Base-by-base conservation (phyloP, 2,329 filamentous ascomycete species). In the Verticillium longisporum region DNA sequence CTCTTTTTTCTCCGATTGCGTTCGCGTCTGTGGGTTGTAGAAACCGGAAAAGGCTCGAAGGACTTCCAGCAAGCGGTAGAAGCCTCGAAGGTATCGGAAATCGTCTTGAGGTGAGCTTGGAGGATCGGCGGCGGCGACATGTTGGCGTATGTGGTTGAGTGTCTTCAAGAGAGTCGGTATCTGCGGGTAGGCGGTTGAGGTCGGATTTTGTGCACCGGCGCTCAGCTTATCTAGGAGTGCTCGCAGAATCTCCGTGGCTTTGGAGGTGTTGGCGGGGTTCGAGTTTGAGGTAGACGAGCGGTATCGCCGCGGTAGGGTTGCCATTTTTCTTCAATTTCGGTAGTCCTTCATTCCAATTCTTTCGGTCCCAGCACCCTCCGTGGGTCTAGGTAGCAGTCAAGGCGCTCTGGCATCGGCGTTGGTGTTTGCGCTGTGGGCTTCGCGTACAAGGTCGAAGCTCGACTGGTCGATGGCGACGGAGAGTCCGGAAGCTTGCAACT, bases 61-160 rank as follows among this genome's bases (percentile, higher is more conserved):
- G 33, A 90, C 82, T 53, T 85, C 80, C 59, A 97, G 79, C 26
- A 96, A 76, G 55, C 83, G 81, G 68, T 91, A 85, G 73, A 96
- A 97, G 68, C 93, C 93, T 61, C 84, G 81, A 32, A 92, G 82
- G 70, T 91, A 86, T 66, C 93, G 86, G 72, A 97, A 97, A 67
- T 91, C 88, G 76, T 96, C 91, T 76, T 92, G 91, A 5, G 79
- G 77, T 3, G 79, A 73, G 62, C 77, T 77, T 2, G 80, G 78
- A 15, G 80, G 73, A 45, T 77, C 69, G 33, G 74, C 69, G 10
- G 81, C 79, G 53, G 81, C 77, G 33, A 87, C 73, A 64, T 85
- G 78, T 62, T 91, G 89, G 68, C 87, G 85, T 62, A 94, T 83
- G 58, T 85, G 82, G 66, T 86, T 83, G 61, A 90, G 78, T 59